These are phyloP conservation scores for Penicillium corylophilum DNA, from an alignment of 2,329 filamentous ascomycete genomes.

Conservation along the genomic window DNA sequence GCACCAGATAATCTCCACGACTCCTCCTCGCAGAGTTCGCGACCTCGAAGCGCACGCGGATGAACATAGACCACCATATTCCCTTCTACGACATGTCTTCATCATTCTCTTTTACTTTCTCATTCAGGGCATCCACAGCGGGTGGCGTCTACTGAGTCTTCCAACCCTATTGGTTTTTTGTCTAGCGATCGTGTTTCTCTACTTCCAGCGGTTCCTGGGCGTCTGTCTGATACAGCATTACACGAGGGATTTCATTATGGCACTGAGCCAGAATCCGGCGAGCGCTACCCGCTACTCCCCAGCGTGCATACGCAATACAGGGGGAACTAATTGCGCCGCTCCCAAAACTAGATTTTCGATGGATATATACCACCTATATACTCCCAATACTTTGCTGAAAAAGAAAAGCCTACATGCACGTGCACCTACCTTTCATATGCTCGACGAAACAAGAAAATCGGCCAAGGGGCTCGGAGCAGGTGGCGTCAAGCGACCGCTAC, in stretches of 20 bases:
- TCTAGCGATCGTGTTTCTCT: slow-evolving; percentile 19
- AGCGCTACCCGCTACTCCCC: neutral
- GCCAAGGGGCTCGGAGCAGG: neutral
- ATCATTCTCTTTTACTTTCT: neutral
- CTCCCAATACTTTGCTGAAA: neutral
- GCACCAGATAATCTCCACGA: slow-evolving; percentile 55
- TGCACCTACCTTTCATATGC: neutral
- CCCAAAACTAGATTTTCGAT: neutral
- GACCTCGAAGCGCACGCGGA: slow-evolving; percentile 32
- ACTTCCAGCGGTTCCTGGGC: slow-evolving; percentile 4
- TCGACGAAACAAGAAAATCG: neutral
- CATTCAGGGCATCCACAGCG: slow-evolving; percentile 1
- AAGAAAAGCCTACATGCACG: neutral
- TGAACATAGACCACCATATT: slow-evolving; percentile 9
- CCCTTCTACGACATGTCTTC: neutral
- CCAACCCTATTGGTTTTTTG: slow-evolving; percentile 4
- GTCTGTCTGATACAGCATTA: slow-evolving; percentile 15
- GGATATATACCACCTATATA: neutral
- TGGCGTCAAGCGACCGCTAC: neutral
- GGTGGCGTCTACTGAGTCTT: slow-evolving; percentile 16
- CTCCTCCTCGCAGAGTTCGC: slow-evolving; percentile 37
- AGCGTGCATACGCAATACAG: neutral
- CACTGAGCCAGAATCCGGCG: neutral
- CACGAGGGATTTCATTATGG: neutral
- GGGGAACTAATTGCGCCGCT: slow-evolving; percentile 6